Evolutionary conservation across 2,329 filamentous ascomycete genomes (phyloP), one percentile per base, ranked within the genome.

Genomic region (Ceratocystis papillata): DNA sequence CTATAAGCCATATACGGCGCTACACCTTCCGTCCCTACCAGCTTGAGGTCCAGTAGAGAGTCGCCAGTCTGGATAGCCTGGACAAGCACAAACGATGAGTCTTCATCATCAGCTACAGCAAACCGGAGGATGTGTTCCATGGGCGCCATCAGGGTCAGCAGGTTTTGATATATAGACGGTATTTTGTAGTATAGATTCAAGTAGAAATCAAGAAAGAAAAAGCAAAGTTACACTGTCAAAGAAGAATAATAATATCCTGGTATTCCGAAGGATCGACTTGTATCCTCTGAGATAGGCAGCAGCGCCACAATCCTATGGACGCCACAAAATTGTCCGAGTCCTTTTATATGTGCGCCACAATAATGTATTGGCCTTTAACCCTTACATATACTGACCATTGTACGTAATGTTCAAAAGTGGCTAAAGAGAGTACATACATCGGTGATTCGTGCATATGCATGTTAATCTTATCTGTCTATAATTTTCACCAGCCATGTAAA

Each of bases 21-120:
- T 66, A 82, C 79, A 65, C 84, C 83, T 71, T 91, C 87, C 37
- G 87, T 90, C 44, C 82, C 87, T 44, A 87, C 78, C 37, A 91
- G 74, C 72, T 84, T 85, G 60, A 89, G 74, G 73, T 90, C 86
- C 37, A 90, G 76, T 1, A 80, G 79, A 67, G 78, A 79, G 45
- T 77, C 75, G 46, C 77, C 77, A 65, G 74, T 79, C 25, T 80
- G 76, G 1, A 78, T 77, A 66, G 85, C 80, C 70, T 88, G 80
- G 20, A 88, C 72, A 25, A 91, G 78, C 37, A 89, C 79, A 69
- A 81, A 84, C 17, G 77, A 75, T 5, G 55, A 59, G 60, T 78
- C 76, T 59, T 79, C 76, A 66, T 77, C 75, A 67, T 81, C 81
- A 53, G 80, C 80, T 70, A 85, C 80, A 67, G 80, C 77, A 69